Evolutionary conservation across 2,329 filamentous ascomycete species (phyloP).

Genomic region (Macroventuria anomochaeta): DNA sequence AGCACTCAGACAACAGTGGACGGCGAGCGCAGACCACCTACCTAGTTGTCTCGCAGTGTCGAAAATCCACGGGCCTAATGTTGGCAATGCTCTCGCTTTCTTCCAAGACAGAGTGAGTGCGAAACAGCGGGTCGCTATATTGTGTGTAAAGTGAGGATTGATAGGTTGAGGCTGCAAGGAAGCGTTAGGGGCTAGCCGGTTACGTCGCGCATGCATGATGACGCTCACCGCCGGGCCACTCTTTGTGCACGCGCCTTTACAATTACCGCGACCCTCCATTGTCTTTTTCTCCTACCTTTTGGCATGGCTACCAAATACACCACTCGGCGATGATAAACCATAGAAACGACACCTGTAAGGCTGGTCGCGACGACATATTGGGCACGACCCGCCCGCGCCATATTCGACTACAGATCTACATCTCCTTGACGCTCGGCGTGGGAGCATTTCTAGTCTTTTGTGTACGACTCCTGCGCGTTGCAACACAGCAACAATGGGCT

Average conservation of each 20-base stretch:
- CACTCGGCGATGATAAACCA: slow-evolving; percentile 30
- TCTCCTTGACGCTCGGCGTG: slow-evolving; percentile 74
- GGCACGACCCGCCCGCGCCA: slow-evolving; percentile 52
- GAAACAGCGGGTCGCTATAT: not conserved
- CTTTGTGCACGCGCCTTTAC: slow-evolving; percentile 8
- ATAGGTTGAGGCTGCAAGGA: slow-evolving; percentile 10
- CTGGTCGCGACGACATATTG: slow-evolving; percentile 33
- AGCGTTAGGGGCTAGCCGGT: not conserved
- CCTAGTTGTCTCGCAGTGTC: not conserved
- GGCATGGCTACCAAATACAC: slow-evolving; percentile 11
- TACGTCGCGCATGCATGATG: slow-evolving; percentile 14
- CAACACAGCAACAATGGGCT: slow-evolving; percentile 22
- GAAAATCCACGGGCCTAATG: not conserved
- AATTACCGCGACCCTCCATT: slow-evolving; percentile 2
- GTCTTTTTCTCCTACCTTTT: not conserved
- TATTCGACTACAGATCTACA: slow-evolving; percentile 67
- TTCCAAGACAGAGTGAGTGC: not conserved
- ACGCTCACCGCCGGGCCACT: slow-evolving; percentile 16
- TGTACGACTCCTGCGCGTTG: slow-evolving; percentile 55
- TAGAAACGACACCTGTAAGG: slow-evolving; percentile 24
- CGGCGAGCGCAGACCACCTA: not conserved
- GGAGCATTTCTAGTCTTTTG: slow-evolving; percentile 79
- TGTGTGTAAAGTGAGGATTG: not conserved
- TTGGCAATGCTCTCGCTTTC: no score
- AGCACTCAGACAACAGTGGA: not conserved